Conservation (phyloP, 1,284 basidiomycete genomes). For the Ceratobasidium sp. region DNA sequence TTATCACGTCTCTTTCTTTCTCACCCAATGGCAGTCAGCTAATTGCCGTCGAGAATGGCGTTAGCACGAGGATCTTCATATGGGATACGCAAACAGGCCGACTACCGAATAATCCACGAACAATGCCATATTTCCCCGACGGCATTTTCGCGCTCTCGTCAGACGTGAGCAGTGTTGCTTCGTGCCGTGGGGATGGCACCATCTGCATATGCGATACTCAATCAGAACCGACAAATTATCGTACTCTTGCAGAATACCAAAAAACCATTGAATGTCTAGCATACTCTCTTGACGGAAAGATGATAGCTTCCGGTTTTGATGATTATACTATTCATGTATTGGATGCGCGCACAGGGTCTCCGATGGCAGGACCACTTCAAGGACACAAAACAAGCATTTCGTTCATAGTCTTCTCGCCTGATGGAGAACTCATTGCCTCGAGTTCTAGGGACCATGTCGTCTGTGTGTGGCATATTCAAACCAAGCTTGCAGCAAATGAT, state of each 20-base stretch:
- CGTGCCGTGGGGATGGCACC: too few relatives aligned
- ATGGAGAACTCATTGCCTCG: constrained; percentile 13
- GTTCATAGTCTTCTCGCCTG: constrained; percentile 23
- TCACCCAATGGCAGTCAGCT: too few relatives aligned
- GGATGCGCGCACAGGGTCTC: background rate
- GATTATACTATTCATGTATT: constrained; percentile 20
- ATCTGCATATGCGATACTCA: too few relatives aligned
- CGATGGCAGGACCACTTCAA: background rate
- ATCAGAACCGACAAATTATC: background rate
- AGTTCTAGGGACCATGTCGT: constrained; percentile 5
- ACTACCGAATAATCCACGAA: too few relatives aligned
- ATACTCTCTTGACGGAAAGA: constrained; percentile 7
- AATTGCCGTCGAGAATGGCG: too few relatives aligned
- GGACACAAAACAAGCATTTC: background rate
- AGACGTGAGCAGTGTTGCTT: too few relatives aligned
- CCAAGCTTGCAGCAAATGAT: background rate
- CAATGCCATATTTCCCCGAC: too few relatives aligned
- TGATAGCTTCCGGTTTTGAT: constrained; percentile 1
- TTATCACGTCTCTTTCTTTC: too few relatives aligned
- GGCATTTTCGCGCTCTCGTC: too few relatives aligned
- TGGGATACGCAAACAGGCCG: constrained; percentile 26
- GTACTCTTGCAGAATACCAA: background rate
- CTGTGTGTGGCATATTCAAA: constrained; percentile 21
- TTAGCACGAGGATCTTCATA: too few relatives aligned
- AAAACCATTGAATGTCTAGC: background rate